Conservation (phyloP, 495 filamentous ascomycete genomes). For the Penicillium manginii region DNA sequence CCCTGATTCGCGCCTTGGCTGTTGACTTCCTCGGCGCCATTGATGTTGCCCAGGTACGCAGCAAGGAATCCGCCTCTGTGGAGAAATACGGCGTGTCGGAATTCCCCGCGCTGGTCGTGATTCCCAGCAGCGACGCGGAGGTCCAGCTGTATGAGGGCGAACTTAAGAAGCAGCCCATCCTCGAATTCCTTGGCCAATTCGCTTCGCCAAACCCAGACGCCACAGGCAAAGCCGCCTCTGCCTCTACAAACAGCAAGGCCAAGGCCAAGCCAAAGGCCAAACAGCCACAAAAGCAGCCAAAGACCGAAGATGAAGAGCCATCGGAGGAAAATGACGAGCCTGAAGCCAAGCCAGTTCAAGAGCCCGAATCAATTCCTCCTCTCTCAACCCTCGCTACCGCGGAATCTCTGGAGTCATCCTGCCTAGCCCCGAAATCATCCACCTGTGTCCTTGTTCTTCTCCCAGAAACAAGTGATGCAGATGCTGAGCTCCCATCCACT, state of each 20-base stretch:
- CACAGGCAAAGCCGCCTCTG: conserved; percentile 33
- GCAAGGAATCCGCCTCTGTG: conserved; percentile 75
- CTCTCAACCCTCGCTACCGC: conserved; percentile 57
- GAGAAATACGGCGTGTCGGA: conserved; percentile 74
- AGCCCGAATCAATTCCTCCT: conserved; percentile 45
- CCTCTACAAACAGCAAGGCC: conserved; percentile 54
- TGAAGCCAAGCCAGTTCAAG: conserved; percentile 48
- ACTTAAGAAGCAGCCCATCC: conserved; percentile 81
- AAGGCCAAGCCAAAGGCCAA: conserved; percentile 41
- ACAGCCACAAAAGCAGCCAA: conserved; percentile 30
- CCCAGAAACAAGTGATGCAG: conserved; percentile 53
- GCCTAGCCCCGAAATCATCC: conserved; percentile 73
- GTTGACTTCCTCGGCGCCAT: conserved; percentile 89
- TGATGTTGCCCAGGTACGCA: conserved; percentile 80
- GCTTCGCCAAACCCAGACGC: conserved; percentile 72
- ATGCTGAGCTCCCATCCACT: conserved; percentile 46
- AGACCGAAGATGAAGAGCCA: conserved; percentile 43
- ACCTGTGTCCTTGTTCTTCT: conserved; percentile 88
- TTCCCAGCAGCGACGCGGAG: conserved; percentile 73
- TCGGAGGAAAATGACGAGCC: conserved; percentile 45
- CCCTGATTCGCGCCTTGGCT: conserved; percentile 80
- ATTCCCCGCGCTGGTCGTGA: conserved; percentile 79
- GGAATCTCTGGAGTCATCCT: conserved; percentile 67
- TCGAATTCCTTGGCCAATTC: conserved; percentile 80
- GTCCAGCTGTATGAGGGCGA: conserved; percentile 79